Evolutionary conservation across 2,329 filamentous ascomycete species (phyloP), one percentile per base, ranked within the genome.

Genomic region (Aquanectria penicillioides): DNA sequence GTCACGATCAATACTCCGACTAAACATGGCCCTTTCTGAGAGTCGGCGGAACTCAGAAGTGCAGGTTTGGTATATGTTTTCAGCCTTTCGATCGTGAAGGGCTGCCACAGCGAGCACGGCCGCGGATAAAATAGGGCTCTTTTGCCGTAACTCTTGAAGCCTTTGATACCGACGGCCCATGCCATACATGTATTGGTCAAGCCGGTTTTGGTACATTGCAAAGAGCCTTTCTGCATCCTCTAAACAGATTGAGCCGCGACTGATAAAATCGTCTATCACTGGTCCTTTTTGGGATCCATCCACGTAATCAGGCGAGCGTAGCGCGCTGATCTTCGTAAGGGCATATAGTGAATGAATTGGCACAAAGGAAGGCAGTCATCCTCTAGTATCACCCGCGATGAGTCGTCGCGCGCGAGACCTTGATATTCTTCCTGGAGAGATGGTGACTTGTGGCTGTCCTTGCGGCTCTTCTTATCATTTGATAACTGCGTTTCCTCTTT

Each of bases 61-160:
- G 68, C 85, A 87, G 1, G 77, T 72, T 6, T 81, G 80, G 37
- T 87, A 81, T 12, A 84, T 78, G 7, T 77, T 75, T 18, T 84
- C 82, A 18, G 81, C 80, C 37, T 81, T 79, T 1, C 83, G 80
- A 23, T 86, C 84, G 63, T 88, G 86, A 2, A 88, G 74, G 0
- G 85, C 84, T 2, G 84, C 82, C 3, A 88, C 85, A 0, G 85
- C 84, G 25, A 86, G 77, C 17, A 86, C 83, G 1, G 83, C 82
- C 2, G 83, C 83, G 1, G 84, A 82, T 11, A 88, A 74, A 6
- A 87, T 75, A 0, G 83, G 80, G 7, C 85, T 88, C 18, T 80
- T 80, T 22, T 82, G 80, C 13, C 86, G 80, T 5, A 88, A 73
- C 3, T 80, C 81, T 0, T 80, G 79, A 2, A 86, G 71, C 6